These are phyloP conservation scores for Schwanniomyces pseudopolymorphus DNA, from an alignment of 805 yeast genomes.

Conservation along the genomic window DNA sequence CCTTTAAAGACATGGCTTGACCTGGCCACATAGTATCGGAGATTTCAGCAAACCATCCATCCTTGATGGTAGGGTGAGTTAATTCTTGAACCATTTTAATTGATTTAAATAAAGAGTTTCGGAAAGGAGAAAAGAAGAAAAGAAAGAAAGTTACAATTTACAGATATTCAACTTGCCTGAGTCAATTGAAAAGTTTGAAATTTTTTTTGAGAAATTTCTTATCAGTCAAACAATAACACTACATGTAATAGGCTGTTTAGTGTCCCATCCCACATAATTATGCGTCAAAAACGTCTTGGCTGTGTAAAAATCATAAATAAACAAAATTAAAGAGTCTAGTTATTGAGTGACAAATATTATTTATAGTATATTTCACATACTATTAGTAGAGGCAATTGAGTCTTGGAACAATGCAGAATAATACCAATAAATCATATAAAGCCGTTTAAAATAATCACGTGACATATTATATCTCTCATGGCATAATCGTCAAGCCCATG, in stretches of 20 bases:
- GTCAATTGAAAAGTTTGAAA: neutral
- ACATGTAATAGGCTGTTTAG: neutral
- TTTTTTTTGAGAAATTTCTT: neutral
- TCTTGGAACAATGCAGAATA: no score
- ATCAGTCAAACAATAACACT: neutral
- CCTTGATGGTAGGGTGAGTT: conserved; percentile 59
- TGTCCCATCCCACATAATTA: neutral
- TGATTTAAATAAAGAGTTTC: neutral
- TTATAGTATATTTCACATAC: no score
- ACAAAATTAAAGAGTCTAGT: no score
- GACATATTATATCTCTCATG: no score
- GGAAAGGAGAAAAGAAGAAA: neutral
- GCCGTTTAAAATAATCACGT: no score
- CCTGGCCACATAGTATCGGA: conserved; percentile 99
- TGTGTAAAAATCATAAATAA: no score
- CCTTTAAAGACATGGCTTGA: conserved; percentile 91
- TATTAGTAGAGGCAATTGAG: no score
- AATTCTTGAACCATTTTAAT: conserved; percentile 23
- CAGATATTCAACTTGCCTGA: neutral
- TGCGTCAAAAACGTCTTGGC: neutral
- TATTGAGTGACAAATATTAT: no score
- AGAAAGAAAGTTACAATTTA: neutral
- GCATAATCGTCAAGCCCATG: no score
- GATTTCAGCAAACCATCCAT: conserved; percentile 97
- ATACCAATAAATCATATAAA: no score